phyloP scores from a whole-genome alignment of 192 early-diverging fungal species.

The Radiomyces spectabilis region DNA sequence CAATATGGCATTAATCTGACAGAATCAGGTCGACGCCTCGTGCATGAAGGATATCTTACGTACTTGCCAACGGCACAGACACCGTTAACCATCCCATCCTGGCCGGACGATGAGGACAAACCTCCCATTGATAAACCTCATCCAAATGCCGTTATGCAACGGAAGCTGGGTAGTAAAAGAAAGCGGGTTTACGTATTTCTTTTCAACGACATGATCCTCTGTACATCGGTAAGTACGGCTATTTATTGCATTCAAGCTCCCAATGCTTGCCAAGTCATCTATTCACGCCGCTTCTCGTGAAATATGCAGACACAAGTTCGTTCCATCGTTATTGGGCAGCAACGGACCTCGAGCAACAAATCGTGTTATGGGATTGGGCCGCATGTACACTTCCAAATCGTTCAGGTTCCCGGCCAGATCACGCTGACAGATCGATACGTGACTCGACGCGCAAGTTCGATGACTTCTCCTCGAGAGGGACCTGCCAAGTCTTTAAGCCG shows the following conservation, averaged over 20 bases:
- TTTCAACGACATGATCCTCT: conserved; percentile 18
- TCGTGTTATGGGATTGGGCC: conserved; percentile 7
- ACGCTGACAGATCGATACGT: conserved; percentile 8
- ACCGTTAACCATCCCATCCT: neutral
- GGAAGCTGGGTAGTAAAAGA: neutral
- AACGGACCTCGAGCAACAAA: neutral
- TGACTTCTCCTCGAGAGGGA: too few relatives aligned
- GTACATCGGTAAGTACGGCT: conserved; percentile 11
- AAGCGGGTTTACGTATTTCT: conserved; percentile 14
- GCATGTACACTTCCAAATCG: neutral
- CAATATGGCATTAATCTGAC: neutral
- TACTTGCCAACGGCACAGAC: conserved; percentile 1
- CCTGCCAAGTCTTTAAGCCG: too few relatives aligned
- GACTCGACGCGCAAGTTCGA: neutral
- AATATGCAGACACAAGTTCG: neutral
- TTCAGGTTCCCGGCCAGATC: conserved; percentile 3
- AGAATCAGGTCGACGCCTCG: conserved; percentile 2
- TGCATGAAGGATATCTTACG: conserved; percentile 15
- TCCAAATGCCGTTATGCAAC: neutral
- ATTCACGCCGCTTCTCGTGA: too few relatives aligned
- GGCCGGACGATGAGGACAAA: neutral
- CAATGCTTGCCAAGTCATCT: too few relatives aligned
- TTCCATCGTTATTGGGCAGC: neutral
- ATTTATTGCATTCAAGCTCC: too few relatives aligned
- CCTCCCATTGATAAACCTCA: neutral